A percentile compares a stretch with the other conserved stretches of the same genome.
These are phyloP conservation scores for Entomortierella chlamydospora DNA, from an alignment of 192 early-diverging fungal species.

Conservation along the genomic window DNA sequence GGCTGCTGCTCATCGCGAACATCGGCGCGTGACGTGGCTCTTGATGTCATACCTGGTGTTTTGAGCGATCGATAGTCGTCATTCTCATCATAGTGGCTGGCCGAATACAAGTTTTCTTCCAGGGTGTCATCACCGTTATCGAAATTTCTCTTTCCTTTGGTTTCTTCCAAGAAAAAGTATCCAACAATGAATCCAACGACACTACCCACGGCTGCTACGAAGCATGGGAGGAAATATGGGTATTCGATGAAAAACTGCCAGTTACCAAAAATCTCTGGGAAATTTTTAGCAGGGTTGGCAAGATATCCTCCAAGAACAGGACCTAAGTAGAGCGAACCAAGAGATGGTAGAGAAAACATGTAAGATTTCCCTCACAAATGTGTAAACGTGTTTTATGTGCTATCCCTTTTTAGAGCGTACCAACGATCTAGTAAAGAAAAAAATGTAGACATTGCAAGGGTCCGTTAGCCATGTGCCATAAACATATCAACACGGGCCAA, in stretches of 20 bases:
- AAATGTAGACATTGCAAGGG: slow-evolving; percentile 65
- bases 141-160: slow-evolving; percentile 25
- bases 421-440: slow-evolving; percentile 22
- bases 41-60: neutral
- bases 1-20: slow-evolving; percentile 30
- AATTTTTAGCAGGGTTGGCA: slow-evolving; percentile 75
- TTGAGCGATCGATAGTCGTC: neutral
- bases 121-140: neutral
- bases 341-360: too few species aligned
- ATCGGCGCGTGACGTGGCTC: neutral
- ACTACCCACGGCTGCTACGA: slow-evolving; percentile 71
- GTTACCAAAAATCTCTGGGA: slow-evolving; percentile 70
- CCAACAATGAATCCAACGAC: slow-evolving; percentile 74
- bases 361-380: too few species aligned
- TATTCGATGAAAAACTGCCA: slow-evolving; percentile 68
- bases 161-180: slow-evolving; percentile 72
- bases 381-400: too few species aligned
- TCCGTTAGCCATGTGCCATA: too few species aligned
- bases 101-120: neutral
- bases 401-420: neutral
- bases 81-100: neutral
- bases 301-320: slow-evolving; percentile 87
- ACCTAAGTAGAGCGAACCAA: slow-evolving; percentile 48
- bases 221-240: slow-evolving; percentile 90
- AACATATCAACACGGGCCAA: too few species aligned